phyloP scores from a whole-genome alignment of 2,329 filamentous ascomycete species.

The Xylaria sp. region DNA sequence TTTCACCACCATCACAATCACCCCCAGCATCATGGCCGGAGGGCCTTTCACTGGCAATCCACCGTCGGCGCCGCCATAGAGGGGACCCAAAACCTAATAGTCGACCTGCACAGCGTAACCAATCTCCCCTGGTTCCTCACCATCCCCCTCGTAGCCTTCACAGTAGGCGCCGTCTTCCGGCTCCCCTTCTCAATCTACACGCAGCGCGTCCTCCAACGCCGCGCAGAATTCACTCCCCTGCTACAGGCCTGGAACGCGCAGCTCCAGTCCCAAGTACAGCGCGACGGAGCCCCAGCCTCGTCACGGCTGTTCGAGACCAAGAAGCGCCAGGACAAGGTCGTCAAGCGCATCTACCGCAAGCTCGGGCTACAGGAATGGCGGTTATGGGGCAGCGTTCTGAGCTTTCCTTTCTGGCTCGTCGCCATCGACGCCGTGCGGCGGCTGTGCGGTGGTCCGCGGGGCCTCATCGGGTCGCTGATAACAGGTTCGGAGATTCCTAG shows the following conservation, averaged over 20 bases:
- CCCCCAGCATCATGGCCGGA: conserved; percentile 13
- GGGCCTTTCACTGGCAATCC: conserved; percentile 51
- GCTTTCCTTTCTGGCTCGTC: conserved; percentile 62
- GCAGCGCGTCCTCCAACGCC: conserved; percentile 48
- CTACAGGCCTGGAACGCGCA: conserved; percentile 52
- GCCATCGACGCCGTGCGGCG: conserved; percentile 63
- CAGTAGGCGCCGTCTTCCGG: conserved; percentile 58
- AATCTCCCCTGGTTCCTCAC: conserved; percentile 65
- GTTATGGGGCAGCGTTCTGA: conserved; percentile 53
- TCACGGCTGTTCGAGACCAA: conserved; percentile 43
- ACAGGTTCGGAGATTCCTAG: conserved; percentile 25
- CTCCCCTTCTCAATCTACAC: conserved; percentile 60
- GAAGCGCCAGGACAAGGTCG: conserved; percentile 43
- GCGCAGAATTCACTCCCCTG: conserved; percentile 48
- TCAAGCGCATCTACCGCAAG: conserved; percentile 43
- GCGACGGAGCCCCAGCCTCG: conserved; percentile 30
- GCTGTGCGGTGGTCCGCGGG: conserved; percentile 56
- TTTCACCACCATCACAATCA: background rate
- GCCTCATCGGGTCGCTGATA: conserved; percentile 51
- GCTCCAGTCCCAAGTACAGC: conserved; percentile 39
- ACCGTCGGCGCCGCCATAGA: conserved; percentile 47
- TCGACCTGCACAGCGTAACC: conserved; percentile 55
- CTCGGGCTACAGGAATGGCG: conserved; percentile 63
- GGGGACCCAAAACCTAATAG: conserved; percentile 57
- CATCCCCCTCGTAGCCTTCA: conserved; percentile 64